Conservation (phyloP, 2,329 filamentous ascomycete species). For the Colletotrichum sp. region DNA sequence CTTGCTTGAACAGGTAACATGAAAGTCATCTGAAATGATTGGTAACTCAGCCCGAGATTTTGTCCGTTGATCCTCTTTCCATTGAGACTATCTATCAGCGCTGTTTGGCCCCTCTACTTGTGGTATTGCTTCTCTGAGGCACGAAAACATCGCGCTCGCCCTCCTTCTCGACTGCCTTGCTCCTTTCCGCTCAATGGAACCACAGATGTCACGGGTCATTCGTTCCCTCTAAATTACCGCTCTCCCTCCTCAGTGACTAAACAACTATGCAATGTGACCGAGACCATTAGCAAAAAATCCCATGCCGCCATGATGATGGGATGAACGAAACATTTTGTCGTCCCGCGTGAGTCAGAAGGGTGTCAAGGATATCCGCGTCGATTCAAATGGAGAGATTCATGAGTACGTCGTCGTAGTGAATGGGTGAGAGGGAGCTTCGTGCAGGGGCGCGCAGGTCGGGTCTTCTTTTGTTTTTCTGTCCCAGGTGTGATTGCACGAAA, state of each 20-base stretch:
- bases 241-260: conserved; percentile 10
- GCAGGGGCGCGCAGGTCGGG: not conserved
- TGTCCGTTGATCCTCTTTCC: conserved; percentile 14
- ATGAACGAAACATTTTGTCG: conserved; percentile 19
- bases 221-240: conserved; percentile 19
- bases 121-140: conserved; percentile 2
- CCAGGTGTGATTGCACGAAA: not conserved
- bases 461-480: not conserved
- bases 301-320: conserved; percentile 13
- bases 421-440: not conserved
- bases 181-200: not conserved
- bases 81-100: conserved; percentile 20
- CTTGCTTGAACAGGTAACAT: not conserved
- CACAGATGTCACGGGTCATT: conserved; percentile 3
- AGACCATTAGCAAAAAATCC: conserved; percentile 20
- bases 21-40: not conserved
- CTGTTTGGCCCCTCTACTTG: not conserved
- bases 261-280: conserved; percentile 21
- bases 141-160: not conserved
- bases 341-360: conserved; percentile 13
- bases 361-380: conserved; percentile 18
- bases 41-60: not conserved
- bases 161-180: not conserved
- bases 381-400: conserved; percentile 15
- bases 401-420: conserved; percentile 14